Evolutionary conservation across 2,329 filamentous ascomycete species (phyloP), one percentile per base, ranked within the genome.

Genomic region (Aspergillus oerlinghausenensis): DNA sequence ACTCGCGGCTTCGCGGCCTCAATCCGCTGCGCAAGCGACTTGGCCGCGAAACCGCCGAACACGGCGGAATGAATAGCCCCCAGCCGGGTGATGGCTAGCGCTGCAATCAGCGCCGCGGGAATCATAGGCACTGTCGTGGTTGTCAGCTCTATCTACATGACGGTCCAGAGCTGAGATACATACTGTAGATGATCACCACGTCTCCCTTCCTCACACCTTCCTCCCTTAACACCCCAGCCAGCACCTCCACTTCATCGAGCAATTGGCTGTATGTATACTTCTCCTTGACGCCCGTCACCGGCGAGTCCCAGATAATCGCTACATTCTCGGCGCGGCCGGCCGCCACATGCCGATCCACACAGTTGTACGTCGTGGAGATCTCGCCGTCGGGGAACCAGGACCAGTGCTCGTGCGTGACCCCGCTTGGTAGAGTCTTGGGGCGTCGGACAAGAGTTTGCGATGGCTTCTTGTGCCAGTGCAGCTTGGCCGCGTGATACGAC

Each of bases 301-400:
- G 90, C 62, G 88, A 93, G 71, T 97, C 92, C 81, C 89, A 97
- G 65, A 89, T 84, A 56, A 97, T 88, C 23, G 92, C 93, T 0
- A 87, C 80, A 51, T 82, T 77, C 49, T 88, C 81, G 14, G 92
- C 92, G 62, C 87, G 80, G n/a, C 92, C 90, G 5, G 84, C 84
- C 38, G 83, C 77, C n/a, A 97, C 91, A 74, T 97, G 92, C 14
- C 92, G 82, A 73, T 96, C 92, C 14, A 97, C 79, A 70, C 91
- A 95, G 72, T 97, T 97, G 79, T 91, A 96, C 64, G 89, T 91
- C 0, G 91, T 96, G 42, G 89, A 94, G 64, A 97, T 89, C 76
- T 94, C 86, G 60, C 92, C 93, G 60, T 86, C 90, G 0, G 89
- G 84, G 65, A 96, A 97, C 93, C 93, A 97, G 60, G 85, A 84